Evolutionary conservation across 2,329 filamentous ascomycete species (phyloP), one percentile per base, ranked within the genome.

Genomic region (Beauveria sp.): DNA sequence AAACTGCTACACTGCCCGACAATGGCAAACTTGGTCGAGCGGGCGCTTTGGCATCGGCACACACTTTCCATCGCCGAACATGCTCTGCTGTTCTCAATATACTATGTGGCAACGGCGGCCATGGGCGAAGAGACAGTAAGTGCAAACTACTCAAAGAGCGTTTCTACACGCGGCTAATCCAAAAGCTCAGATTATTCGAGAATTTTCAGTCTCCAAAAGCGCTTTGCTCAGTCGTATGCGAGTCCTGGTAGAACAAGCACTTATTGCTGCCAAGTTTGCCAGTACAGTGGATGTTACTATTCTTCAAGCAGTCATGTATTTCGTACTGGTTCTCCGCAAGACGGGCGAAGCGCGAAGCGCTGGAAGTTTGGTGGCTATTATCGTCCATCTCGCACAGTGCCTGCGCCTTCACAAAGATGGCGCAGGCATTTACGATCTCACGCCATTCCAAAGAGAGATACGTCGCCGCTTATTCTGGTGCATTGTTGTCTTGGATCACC

Each of bases 401-500:
- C 40, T 62, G 12, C 54, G 55, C 8, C 49, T 62, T 3, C 61
- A 62, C 30, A 53, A 47, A 12, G 61, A 62, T 18, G 49, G 61
- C 8, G 50, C 40, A 3, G 54, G 45, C 14, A 10, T 59, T 16
- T 24, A 26, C 9, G 18, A 47, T n/a, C 42, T 62, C 18, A 47
- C 61, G 1, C 76, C 79, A 0, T 86, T 82, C 62, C 79, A 85
- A 61, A 75, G 76, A 3, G 81, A 86, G 69, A 78, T 85, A 70
- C 78, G 83, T 22, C 77, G 84, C 4, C 76, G 85, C 1, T 69
- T 86, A 0, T 87, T 83, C 79, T 85, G 81, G 76, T 80, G 84
- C 67, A 75, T 86, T 18, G 70, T 84, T 28, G 75, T 84, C 22
- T 73, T 86, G 1, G 84, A 87, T 64, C 72, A 77, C 40, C 77